Evolutionary conservation across 768 basidiomycete genomes (phyloP), one percentile per base, ranked within the genome.

Genomic region (Amanita exitialis): DNA sequence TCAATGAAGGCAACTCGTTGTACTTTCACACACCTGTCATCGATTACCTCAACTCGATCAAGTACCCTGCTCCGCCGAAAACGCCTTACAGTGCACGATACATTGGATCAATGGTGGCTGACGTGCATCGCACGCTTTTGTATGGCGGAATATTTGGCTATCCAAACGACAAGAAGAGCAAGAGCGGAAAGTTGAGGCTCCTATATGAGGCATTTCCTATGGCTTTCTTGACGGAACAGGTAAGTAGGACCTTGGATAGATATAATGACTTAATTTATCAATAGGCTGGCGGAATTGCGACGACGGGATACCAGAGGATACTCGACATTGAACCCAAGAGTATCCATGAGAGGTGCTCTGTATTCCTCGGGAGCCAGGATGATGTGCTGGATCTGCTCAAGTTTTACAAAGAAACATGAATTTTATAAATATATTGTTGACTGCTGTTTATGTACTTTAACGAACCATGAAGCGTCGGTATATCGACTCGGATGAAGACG

Each of bases 111-210:
- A 99, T 99, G 96, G 96, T 98, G 32, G 94, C 95, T 47, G 95
- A 99, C 67, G 95, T 97, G 21, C 93, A 96, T 69, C 78, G 95
- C 58, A 99, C 95, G 5, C 70, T 99, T 28, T 74, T 99, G 3
- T 99, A 99, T 62, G 96, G 96, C 20, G 96, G 96, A 38, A 98
- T 99, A 61, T 99, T 99, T 60, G 95, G 93, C 7, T 99, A 99
- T 66, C 96, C 96, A 6, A 83, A 84, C 61, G 96, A 99, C 71
- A 96, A 90, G 79, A 98, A 98, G 79, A 89, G 81, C 69, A 96
- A 95, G 76, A 84, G 69, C 51, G 95, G 96, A 43, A 99, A 99
- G 71, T 75, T 99, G 59, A 78, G 96, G 61, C 69, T 98, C 63
- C 72, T 99, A 42, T 99, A 98, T 59, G 96, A 98, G 69, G 95